Conservation (phyloP, 106 monocot genomes). For the Ottelia alismoides region DNA sequence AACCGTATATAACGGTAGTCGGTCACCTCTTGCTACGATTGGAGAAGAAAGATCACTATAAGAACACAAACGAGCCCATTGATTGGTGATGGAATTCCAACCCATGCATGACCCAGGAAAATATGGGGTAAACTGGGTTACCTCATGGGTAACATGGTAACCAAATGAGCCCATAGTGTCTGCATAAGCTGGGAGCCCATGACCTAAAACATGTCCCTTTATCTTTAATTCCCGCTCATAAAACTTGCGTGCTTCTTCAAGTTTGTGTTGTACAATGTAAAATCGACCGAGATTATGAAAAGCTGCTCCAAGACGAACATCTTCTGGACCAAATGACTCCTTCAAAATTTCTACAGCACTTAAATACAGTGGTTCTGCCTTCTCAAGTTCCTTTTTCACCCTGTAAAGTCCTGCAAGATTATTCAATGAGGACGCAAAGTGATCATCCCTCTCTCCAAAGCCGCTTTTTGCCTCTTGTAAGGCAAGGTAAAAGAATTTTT, state of each 20-base stretch:
- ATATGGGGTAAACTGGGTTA: too few species aligned
- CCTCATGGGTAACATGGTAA: too few species aligned
- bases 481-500: constrained; percentile 66
- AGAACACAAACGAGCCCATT: too few species aligned
- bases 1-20: too few species aligned
- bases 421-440: constrained; percentile 93
- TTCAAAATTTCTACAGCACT: constrained; percentile 76
- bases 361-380: constrained; percentile 87
- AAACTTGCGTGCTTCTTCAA: constrained; percentile 67
- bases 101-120: too few species aligned
- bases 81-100: too few species aligned
- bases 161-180: too few species aligned
- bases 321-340: constrained; percentile 66
- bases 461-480: constrained; percentile 79
- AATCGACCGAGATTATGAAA: constrained; percentile 93
- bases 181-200: too few species aligned
- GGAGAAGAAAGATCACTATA: too few species aligned
- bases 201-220: too few species aligned
- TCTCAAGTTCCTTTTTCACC: constrained; percentile 59
- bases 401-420: constrained; percentile 76
- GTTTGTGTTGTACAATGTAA: constrained; percentile 65
- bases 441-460: constrained; percentile 85
- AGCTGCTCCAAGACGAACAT: constrained; percentile 92
- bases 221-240: too few species aligned
- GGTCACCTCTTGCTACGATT: too few species aligned